These are phyloP conservation scores for Stephanodiscus triporus DNA, from an alignment of 108 stramenopile genomes.

Conservation along the genomic window DNA sequence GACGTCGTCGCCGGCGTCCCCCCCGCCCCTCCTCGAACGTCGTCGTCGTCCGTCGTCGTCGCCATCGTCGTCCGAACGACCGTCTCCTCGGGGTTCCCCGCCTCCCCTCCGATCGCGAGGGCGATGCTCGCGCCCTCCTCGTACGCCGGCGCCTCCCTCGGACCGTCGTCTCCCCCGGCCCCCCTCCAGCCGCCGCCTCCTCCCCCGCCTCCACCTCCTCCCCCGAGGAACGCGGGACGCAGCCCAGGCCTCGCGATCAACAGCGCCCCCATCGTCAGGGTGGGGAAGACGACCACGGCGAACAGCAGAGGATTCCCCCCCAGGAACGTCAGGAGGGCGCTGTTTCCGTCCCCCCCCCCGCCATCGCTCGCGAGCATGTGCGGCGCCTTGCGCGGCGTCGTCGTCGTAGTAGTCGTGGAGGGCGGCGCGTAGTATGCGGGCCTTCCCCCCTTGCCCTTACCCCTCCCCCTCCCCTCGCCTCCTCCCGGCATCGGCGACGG, in stretches of 20 bases:
- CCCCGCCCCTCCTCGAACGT: no score
- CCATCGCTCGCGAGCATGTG: no score
- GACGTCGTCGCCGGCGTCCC: no score
- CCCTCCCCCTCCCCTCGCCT: no score
- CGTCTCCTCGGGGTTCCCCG: no score
- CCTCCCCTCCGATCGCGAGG: neutral
- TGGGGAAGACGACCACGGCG: slow-evolving; percentile 2
- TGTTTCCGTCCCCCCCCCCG: neutral
- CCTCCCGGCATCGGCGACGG: no score
- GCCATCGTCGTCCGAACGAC: no score
- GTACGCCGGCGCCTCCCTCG: slow-evolving; percentile 8
- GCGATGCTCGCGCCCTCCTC: neutral
- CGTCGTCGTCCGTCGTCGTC: no score
- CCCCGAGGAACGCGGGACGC: slow-evolving; percentile 5
- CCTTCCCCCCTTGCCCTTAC: no score
- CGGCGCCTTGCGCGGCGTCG: no score
- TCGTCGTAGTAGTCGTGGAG: no score
- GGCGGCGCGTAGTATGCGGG: no score
- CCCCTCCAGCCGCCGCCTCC: neutral
- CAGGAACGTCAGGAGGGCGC: neutral
- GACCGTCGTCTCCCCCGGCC: neutral
- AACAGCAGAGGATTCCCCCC: neutral
- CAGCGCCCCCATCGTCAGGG: slow-evolving; percentile 8
- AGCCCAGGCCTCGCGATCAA: neutral
- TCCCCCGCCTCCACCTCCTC: neutral